Evolutionary conservation across 495 filamentous ascomycete species (phyloP).

Genomic region (Aspergillus mulundensis): DNA sequence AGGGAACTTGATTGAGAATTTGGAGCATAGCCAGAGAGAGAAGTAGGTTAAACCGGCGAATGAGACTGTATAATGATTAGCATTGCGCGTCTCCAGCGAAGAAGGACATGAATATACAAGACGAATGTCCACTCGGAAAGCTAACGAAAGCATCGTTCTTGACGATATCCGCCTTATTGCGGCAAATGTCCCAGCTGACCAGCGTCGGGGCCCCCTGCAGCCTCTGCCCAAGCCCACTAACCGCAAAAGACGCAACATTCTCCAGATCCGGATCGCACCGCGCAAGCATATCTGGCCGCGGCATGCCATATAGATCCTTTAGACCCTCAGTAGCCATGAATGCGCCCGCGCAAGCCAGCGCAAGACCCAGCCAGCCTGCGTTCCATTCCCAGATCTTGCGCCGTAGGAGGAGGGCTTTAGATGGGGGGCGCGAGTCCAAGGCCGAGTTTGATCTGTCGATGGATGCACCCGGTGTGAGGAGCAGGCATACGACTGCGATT

Average conservation of each 20-base stretch:
- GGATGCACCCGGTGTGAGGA: slow-evolving; percentile 43
- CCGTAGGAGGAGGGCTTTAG: slow-evolving; percentile 33
- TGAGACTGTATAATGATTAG: slow-evolving; percentile 39
- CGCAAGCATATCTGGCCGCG: slow-evolving; percentile 59
- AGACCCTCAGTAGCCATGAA: slow-evolving; percentile 59
- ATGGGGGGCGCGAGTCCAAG: slow-evolving; percentile 13
- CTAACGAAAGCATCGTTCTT: slow-evolving; percentile 59
- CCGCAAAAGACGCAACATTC: slow-evolving; percentile 35
- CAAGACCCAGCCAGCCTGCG: slow-evolving; percentile 61
- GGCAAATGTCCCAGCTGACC: slow-evolving; percentile 53
- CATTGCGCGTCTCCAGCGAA: neutral
- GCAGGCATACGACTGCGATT: slow-evolving; percentile 42
- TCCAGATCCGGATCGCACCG: slow-evolving; percentile 56
- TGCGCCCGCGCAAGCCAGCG: slow-evolving; percentile 47
- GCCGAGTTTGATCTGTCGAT: slow-evolving; percentile 16
- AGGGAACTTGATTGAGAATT: slow-evolving; percentile 59
- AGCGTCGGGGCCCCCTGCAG: slow-evolving; percentile 43
- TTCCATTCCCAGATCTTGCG: slow-evolving; percentile 63
- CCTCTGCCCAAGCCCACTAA: slow-evolving; percentile 48
- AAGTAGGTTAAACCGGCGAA: slow-evolving; percentile 63
- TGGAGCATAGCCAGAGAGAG: slow-evolving; percentile 59
- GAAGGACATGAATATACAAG: slow-evolving; percentile 35
- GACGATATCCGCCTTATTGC: slow-evolving; percentile 31
- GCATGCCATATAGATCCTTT: slow-evolving; percentile 62
- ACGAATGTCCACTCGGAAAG: slow-evolving; percentile 68